These are phyloP conservation scores for Coemansia sp. DNA, from an alignment of 192 early-diverging fungal species.

Conservation along the genomic window DNA sequence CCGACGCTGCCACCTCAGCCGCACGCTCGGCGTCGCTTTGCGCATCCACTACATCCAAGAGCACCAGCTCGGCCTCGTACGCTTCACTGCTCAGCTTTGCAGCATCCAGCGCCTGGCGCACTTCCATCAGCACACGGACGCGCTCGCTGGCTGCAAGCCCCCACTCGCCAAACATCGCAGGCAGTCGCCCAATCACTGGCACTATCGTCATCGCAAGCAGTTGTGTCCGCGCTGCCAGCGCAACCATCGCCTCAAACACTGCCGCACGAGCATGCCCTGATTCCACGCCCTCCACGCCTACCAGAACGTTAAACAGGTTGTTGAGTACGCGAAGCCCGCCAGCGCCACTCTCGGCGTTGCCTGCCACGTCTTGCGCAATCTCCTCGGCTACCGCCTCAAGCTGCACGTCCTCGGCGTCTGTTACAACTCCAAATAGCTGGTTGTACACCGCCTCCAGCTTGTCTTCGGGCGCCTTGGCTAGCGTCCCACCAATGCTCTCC, in stretches of 20 bases:
- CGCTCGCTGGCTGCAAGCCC: conserved; percentile 56
- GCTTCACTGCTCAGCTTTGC: conserved; percentile 37
- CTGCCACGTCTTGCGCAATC: conserved; percentile 22
- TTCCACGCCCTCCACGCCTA: conserved; percentile 50
- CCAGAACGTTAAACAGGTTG: conserved; percentile 81
- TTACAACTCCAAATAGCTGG: conserved; percentile 43
- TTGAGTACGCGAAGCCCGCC: conserved; percentile 46
- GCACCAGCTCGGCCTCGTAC: conserved; percentile 55
- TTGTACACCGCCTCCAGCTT: conserved; percentile 44
- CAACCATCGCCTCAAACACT: conserved; percentile 74
- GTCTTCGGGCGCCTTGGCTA: conserved; percentile 22
- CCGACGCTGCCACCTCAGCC: conserved; percentile 60
- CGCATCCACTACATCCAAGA: conserved; percentile 61
- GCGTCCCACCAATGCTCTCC: conserved; percentile 54
- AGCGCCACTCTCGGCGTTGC: conserved; percentile 16
- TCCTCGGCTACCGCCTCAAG: conserved; percentile 1
- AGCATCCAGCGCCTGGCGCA: conserved; percentile 27
- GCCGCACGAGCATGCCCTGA: conserved; percentile 58
- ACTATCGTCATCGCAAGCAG: conserved; percentile 23
- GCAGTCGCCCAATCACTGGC: conserved; percentile 25
- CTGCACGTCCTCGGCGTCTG: not conserved
- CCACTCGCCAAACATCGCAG: conserved; percentile 33
- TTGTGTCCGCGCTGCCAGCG: conserved; percentile 62
- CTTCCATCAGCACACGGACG: conserved; percentile 59
- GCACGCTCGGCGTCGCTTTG: conserved; percentile 37